These are phyloP conservation scores for Penicillium chermesinum DNA, from an alignment of 495 filamentous ascomycete species.

Conservation along the genomic window DNA sequence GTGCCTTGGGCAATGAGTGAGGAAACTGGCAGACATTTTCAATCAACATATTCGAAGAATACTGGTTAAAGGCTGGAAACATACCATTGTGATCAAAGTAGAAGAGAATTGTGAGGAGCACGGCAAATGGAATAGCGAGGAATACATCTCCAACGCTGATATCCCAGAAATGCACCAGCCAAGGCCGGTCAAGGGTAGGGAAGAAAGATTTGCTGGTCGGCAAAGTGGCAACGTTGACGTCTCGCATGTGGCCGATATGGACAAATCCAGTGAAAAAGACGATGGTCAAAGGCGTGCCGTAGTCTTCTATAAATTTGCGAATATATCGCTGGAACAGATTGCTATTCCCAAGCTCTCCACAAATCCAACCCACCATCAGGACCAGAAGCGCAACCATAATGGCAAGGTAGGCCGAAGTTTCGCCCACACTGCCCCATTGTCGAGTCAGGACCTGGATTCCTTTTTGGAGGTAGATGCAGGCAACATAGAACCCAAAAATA, in stretches of 20 bases:
- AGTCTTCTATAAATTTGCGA: constrained; percentile 76
- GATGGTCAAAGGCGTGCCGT: constrained; percentile 75
- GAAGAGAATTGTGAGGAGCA: constrained; percentile 83
- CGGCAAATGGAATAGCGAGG: constrained; percentile 80
- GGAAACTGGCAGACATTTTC: constrained; percentile 49
- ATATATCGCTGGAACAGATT: constrained; percentile 65
- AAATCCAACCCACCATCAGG: constrained; percentile 64
- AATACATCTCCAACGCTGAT: constrained; percentile 71
- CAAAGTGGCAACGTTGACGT: constrained; percentile 57
- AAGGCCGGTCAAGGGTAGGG: constrained; percentile 70
- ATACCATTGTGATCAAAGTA: constrained; percentile 89
- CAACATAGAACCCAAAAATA: constrained; percentile 85
- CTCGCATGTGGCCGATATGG: constrained; percentile 72
- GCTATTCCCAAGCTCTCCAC: constrained; percentile 63
- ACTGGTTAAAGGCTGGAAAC: constrained; percentile 1
- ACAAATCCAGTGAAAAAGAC: constrained; percentile 87
- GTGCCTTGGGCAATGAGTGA: constrained; percentile 88
- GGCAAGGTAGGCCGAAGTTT: constrained; percentile 66
- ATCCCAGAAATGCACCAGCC: constrained; percentile 89
- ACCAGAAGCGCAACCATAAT: constrained; percentile 70
- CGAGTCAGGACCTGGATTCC: constrained; percentile 73
- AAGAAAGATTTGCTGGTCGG: constrained; percentile 75
- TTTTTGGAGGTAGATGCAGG: constrained; percentile 81
- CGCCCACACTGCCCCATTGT: constrained; percentile 48
- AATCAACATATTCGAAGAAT: no score